These are phyloP conservation scores for Tuber borchii DNA, from an alignment of 495 filamentous ascomycete genomes.

Conservation along the genomic window DNA sequence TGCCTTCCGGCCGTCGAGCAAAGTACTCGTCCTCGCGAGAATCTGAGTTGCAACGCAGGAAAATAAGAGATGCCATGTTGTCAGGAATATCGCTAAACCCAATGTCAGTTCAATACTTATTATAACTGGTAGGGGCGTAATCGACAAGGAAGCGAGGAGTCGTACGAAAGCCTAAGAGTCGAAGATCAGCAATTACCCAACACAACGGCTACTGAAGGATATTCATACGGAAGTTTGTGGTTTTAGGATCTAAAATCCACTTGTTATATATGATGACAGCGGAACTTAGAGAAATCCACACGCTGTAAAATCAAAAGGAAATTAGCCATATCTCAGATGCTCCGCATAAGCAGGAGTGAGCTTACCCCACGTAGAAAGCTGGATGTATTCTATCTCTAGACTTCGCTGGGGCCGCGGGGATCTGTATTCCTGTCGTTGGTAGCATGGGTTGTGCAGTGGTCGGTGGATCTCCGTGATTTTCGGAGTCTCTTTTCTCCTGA, in stretches of 20 bases:
- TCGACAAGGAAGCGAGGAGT: constrained; percentile 11
- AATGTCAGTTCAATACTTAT: constrained; percentile 3
- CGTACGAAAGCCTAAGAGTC: constrained; percentile 45
- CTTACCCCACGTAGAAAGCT: constrained; percentile 81
- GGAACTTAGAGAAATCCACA: constrained; percentile 87
- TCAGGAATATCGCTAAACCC: constrained; percentile 58
- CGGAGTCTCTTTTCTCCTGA: background rate
- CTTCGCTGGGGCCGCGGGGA: background rate
- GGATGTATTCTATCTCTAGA: constrained; percentile 55
- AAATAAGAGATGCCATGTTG: constrained; percentile 87
- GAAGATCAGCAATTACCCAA: constrained; percentile 8
- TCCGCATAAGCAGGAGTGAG: constrained; percentile 39
- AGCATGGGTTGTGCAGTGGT: background rate
- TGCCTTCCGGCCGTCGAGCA: constrained; percentile 85
- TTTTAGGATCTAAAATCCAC: constrained; percentile 78
- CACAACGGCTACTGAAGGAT: constrained; percentile 1
- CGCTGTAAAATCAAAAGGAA: constrained; percentile 47
- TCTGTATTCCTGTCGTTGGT: background rate
- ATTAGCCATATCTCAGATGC: constrained; percentile 8
- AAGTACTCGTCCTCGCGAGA: constrained; percentile 71
- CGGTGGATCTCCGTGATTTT: background rate
- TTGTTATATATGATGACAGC: constrained; percentile 98
- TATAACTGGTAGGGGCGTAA: background rate
- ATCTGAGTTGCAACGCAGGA: constrained; percentile 85
- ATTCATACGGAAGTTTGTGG: constrained; percentile 60